These are phyloP conservation scores for Aspergillus novofumigatus DNA, from an alignment of 2,329 filamentous ascomycete species.

Conservation along the genomic window DNA sequence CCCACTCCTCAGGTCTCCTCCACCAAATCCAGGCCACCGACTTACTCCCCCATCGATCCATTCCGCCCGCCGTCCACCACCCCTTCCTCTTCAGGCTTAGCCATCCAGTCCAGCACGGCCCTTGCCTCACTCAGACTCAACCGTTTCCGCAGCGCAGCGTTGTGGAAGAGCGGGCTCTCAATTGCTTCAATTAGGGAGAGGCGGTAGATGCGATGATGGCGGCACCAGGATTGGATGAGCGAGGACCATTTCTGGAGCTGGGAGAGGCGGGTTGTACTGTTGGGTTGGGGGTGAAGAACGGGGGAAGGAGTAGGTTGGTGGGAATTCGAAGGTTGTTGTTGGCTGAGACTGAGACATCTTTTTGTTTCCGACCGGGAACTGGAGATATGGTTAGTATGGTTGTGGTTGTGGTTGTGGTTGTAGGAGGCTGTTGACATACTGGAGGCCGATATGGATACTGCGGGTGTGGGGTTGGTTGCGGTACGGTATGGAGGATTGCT, in stretches of 20 bases:
- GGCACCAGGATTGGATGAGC: slow-evolving; percentile 79
- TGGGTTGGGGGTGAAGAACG: slow-evolving; percentile 50
- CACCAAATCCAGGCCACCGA: slow-evolving; percentile 74
- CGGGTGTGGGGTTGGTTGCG: too few relatives aligned
- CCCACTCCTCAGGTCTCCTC: slow-evolving; percentile 89
- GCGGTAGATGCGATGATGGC: slow-evolving; percentile 69
- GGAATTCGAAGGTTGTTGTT: slow-evolving; percentile 35
- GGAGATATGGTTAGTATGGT: background rate
- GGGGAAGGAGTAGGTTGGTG: slow-evolving; percentile 45
- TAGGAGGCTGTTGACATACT: background rate
- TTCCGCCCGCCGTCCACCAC: slow-evolving; percentile 52
- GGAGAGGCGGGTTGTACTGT: slow-evolving; percentile 40
- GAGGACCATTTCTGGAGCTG: slow-evolving; percentile 78
- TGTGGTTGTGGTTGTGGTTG: too few relatives aligned
- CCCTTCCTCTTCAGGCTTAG: slow-evolving; percentile 40
- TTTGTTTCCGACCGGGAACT: background rate
- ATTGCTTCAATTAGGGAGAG: slow-evolving; percentile 63
- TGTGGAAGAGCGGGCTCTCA: slow-evolving; percentile 56
- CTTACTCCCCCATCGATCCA: slow-evolving; percentile 53
- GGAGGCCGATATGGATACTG: background rate
- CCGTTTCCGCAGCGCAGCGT: slow-evolving; percentile 39
- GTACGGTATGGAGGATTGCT: too few relatives aligned
- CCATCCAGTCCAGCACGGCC: slow-evolving; percentile 55
- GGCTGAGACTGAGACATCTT: background rate
- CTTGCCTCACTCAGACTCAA: slow-evolving; percentile 52